phyloP scores from a whole-genome alignment of 2,329 filamentous ascomycete genomes.

The Talaromyces sp. region DNA sequence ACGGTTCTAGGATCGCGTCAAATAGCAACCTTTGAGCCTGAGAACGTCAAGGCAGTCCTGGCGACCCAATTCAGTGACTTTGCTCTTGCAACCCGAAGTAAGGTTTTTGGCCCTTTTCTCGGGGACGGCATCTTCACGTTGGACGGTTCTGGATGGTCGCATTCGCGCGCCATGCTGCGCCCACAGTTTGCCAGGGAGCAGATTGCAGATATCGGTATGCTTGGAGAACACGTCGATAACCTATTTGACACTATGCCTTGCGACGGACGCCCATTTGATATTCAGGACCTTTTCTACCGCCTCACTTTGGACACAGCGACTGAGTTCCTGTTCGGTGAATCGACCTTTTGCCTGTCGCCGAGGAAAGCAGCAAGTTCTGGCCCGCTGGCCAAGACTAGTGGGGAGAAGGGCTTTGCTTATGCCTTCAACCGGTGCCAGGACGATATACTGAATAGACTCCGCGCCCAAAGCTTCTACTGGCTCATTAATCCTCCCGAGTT shows the following conservation, averaged over 20 bases:
- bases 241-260: conserved; percentile 60
- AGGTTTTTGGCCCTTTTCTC: conserved; percentile 50
- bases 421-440: conserved; percentile 33
- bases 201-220: conserved; percentile 69
- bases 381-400: conserved; percentile 42
- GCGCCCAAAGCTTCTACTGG: conserved; percentile 33
- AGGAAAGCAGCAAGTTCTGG: conserved; percentile 37
- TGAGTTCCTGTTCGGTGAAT: conserved; percentile 77
- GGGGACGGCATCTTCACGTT: conserved; percentile 58
- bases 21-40: conserved; percentile 31
- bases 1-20: not conserved
- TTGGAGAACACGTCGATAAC: conserved; percentile 71
- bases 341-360: conserved; percentile 53
- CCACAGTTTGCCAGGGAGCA: conserved; percentile 85
- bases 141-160: conserved; percentile 74
- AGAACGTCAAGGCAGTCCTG: conserved; percentile 79
- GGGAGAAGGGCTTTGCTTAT: conserved; percentile 31
- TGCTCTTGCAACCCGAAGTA: conserved; percentile 72
- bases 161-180: conserved; percentile 71
- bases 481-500: conserved; percentile 37
- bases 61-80: conserved; percentile 80
- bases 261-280: conserved; percentile 54
- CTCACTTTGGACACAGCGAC: conserved; percentile 81
- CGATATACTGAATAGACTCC: conserved; percentile 24
- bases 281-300: conserved; percentile 73